Evolutionary conservation across 495 filamentous ascomycete genomes (phyloP), one percentile per base, ranked within the genome.

Genomic region (Tuber microsphaerosporum): DNA sequence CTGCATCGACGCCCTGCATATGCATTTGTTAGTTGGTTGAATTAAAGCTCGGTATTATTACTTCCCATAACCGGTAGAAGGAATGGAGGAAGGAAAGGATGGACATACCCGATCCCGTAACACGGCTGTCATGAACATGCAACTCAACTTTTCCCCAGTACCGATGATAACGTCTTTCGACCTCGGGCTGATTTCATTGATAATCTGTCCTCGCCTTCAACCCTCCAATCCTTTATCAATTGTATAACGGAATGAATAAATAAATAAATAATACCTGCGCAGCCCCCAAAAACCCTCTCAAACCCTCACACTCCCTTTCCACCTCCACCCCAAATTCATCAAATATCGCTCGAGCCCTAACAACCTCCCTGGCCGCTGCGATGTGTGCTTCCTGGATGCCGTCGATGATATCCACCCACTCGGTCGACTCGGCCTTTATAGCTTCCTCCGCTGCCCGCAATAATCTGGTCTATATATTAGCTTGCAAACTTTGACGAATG

Each of bases 91-190:
- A n/a, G n/a, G n/a, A n/a, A n/a, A 42, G 74, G n/a, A 39, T 70
- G 31, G 43, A 79, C 80, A 41, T 74, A 85, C 84, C 51, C 87
- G 86, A 79, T 97, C 93, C 83, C 91, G 88, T 68, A 97, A 85
- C 70, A 97, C 81, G 19, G 91, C 89, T 26, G 93, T 88, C 89
- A 97, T 91, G 78, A 94, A 93, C 48, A 89, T 87, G 84, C 93
- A 97, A 84, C 92, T 94, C 51, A 97, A 85, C 84, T 96, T 97
- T 86, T 97, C 94, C 43, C 95, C 94, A 71, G 92, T 91, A 83
- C 92, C 92, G 51, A 97, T 89, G 31, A 97, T 91, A 75, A 91
- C 90, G 83, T 97, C 93, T 83, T 94, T 93, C 42, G 90, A 91
- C 75, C 90, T 87, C 6, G 89, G 87, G 83, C 92, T 92, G 78